Evolutionary conservation across 2,329 filamentous ascomycete species (phyloP), one percentile per base, ranked within the genome.

Genomic region (Ploettnerulaceae sp.): DNA sequence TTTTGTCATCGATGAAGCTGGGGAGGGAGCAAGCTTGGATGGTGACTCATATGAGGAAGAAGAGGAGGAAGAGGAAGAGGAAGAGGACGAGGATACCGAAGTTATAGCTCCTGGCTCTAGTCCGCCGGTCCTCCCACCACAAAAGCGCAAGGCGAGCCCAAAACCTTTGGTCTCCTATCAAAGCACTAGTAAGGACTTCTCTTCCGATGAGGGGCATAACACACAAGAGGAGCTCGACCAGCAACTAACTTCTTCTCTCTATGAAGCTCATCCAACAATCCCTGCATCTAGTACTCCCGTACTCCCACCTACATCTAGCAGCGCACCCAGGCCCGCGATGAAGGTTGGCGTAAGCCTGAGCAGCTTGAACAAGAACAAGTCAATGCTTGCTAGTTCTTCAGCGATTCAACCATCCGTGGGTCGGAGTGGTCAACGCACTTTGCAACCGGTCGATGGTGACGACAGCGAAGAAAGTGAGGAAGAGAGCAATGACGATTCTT

Each of bases 191-290:
- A 59, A 56, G 55, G 41, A 45, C 14, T 46, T 45, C 15, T 47
- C 47, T 32, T 51, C 52, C 43, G 48, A 54, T 41, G 49, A 52
- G 39, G 38, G 34, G 21, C 41, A 47, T 28, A 52, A 49, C 44
- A 58, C 53, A 38, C 57, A 60, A 56, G 52, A 56, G 24, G 57
- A 60, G 48, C 44, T 61, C 47, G 56, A 58, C 38, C 51, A 53
- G 21, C 57, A 60, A 57, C 58, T 61, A 49, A 60, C 58, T 21
- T 59, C 58, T 52, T 56, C 54, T 53, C 40, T 59, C 25, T 51
- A 51, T 55, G 53, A 60, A 60, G 58, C 44, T 42, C 47, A 40
- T 12, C 38, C 49, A 8, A 36, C 40, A 4, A 26, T 26, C 26
- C 28, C 37, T 8, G 9, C 24, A 25, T 48, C 51, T 6, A 51